A percentile compares a stretch with the other conserved stretches of the same genome.
Conservation (phyloP, 345 rosid species). For the Sapria himalayana region DNA sequence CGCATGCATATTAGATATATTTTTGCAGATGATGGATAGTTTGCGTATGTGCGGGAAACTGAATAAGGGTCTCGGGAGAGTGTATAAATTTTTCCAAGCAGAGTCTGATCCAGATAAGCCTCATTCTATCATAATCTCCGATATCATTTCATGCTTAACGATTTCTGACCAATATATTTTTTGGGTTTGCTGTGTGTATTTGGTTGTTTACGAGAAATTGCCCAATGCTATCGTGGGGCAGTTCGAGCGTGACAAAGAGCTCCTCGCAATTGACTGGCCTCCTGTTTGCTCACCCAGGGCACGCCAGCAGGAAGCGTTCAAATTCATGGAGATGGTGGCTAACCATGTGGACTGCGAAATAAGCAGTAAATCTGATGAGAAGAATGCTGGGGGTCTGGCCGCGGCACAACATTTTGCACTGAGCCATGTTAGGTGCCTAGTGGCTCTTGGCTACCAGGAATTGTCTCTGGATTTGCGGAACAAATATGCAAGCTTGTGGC, state of each 20-base stretch:
- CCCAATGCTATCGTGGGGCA: slow-evolving; percentile 50
- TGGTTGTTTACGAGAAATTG: slow-evolving; percentile 89
- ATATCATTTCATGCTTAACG: slow-evolving; percentile 66
- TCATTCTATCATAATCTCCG: slow-evolving; percentile 39
- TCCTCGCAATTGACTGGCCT: slow-evolving; percentile 57
- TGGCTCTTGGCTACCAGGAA: slow-evolving; percentile 29
- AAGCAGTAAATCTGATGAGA: slow-evolving; percentile 11
- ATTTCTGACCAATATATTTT: slow-evolving; percentile 83
- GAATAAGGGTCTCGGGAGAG: slow-evolving; percentile 37
- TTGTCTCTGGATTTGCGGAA: slow-evolving; percentile 26
- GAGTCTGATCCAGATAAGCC: slow-evolving; percentile 36
- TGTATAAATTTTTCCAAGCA: slow-evolving; percentile 21
- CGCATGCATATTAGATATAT: slow-evolving; percentile 68
- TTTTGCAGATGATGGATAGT: slow-evolving; percentile 74
- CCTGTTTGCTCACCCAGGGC: slow-evolving; percentile 25
- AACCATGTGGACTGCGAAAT: slow-evolving; percentile 15
- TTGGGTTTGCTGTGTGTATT: slow-evolving; percentile 98
- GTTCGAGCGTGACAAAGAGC: slow-evolving; percentile 65
- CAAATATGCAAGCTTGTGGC: slow-evolving; percentile 30
- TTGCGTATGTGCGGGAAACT: slow-evolving; percentile 56
- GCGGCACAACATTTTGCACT: slow-evolving; percentile 34
- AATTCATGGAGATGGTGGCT: slow-evolving; percentile 31
- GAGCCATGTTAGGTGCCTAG: slow-evolving; percentile 37
- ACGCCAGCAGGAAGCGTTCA: slow-evolving; percentile 30
- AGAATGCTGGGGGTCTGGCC: slow-evolving; percentile 13